Conservation (phyloP, 2,329 filamentous ascomycete genomes). For the Trichoderma cornu-damae region DNA sequence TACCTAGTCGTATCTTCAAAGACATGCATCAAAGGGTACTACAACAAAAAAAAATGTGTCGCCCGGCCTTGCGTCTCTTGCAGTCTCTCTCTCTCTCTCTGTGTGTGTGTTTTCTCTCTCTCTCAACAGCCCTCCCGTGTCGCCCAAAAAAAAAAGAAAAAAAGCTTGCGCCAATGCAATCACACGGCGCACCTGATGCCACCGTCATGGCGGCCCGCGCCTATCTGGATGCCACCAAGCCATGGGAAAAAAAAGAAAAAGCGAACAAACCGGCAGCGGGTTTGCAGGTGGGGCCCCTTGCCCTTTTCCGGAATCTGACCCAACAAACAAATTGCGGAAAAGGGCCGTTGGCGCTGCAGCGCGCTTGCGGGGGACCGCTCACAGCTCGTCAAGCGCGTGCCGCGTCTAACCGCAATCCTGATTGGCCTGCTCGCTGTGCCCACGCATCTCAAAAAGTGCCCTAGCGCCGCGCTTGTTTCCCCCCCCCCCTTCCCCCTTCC, state of each 20-base stretch:
- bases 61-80: not conserved
- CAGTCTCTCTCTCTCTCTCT: not conserved
- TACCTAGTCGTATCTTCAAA: no score
- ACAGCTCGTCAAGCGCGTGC: slow-evolving; percentile 14
- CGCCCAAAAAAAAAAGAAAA: no score
- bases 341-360: slow-evolving; percentile 11
- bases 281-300: slow-evolving; percentile 4
- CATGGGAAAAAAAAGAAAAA: slow-evolving; percentile 1
- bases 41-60: not conserved
- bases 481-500: not conserved
- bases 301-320: not conserved
- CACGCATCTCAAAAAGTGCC: not conserved
- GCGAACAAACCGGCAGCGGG: not conserved
- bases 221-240: slow-evolving; percentile 20
- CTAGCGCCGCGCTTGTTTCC: no score
- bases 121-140: no score
- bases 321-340: not conserved
- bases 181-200: slow-evolving; percentile 10
- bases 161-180: not conserved
- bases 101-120: not conserved
- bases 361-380: slow-evolving; percentile 20
- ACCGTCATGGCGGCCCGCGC: slow-evolving; percentile 20
- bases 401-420: slow-evolving; percentile 11
- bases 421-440: slow-evolving; percentile 4
- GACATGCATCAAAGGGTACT: not conserved